Percentiles rank a stretch among this genome's conserved stretches.
phyloP scores from a whole-genome alignment of 129 eudicot species.

The Flaveria robusta region DNA sequence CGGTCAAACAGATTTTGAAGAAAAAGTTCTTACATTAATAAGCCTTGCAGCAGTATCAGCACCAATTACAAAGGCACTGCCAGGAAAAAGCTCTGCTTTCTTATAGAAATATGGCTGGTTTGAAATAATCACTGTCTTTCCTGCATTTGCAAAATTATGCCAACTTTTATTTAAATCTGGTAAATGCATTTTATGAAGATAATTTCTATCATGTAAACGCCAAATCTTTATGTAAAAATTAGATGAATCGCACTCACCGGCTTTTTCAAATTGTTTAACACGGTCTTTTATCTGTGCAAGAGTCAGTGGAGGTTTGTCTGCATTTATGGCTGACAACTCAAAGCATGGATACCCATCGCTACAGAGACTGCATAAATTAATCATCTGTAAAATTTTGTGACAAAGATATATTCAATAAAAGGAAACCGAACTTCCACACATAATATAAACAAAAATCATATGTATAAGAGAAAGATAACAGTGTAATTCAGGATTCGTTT shows the following conservation, averaged over 20 bases:
- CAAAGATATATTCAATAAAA: not conserved
- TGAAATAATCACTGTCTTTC: constrained; percentile 80
- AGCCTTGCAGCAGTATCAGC: constrained; percentile 94
- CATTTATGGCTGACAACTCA: constrained; percentile 90
- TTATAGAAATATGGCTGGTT: constrained; percentile 93
- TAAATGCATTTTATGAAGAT: not conserved
- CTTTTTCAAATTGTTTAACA: constrained; percentile 81
- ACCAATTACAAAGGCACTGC: constrained; percentile 98
- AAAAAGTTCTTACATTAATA: constrained; percentile 57
- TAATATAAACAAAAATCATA: constrained; percentile 1
- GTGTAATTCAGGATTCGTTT: not conserved
- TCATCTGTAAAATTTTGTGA: not conserved
- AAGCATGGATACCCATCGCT: constrained; percentile 90
- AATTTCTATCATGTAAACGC: constrained; percentile 9
- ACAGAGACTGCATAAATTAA: constrained; percentile 59
- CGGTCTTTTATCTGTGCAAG: constrained; percentile 78
- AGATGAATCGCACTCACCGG: constrained; percentile 54
- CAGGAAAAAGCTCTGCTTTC: constrained; percentile 96
- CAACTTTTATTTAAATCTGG: not conserved
- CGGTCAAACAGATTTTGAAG: not conserved
- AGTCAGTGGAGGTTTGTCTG: constrained; percentile 88
- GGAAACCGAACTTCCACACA: not conserved
- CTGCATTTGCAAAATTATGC: constrained; percentile 46
- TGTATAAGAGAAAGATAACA: not conserved
- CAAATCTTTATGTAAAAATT: not conserved